These are phyloP conservation scores for Halophytophthora polymorphica DNA, from an alignment of 352 stramenopile species.

Conservation along the genomic window DNA sequence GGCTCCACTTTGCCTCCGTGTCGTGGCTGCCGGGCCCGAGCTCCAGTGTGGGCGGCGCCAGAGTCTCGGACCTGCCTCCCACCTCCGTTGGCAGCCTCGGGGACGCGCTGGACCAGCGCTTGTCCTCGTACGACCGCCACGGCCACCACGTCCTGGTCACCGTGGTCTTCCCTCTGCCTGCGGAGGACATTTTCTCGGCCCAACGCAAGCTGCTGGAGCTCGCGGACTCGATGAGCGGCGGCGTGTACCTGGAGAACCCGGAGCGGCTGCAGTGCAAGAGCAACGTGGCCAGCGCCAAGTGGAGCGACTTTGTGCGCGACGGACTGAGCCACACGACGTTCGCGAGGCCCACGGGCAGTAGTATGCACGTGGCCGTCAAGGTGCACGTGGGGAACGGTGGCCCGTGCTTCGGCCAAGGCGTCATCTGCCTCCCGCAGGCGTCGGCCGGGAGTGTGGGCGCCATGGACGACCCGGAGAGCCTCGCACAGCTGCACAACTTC, in stretches of 20 bases:
- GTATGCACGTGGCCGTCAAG: constrained; percentile 76
- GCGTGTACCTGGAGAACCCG: constrained; percentile 49
- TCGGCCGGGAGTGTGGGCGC: constrained; percentile 12
- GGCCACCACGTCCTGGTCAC: constrained; percentile 50
- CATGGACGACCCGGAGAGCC: constrained; percentile 16
- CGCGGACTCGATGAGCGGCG: constrained; percentile 60
- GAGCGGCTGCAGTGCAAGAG: constrained; percentile 38
- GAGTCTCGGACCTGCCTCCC: constrained; percentile 6
- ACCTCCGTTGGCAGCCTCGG: constrained; percentile 13
- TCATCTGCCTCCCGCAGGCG: constrained; percentile 53
- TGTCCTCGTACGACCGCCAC: constrained; percentile 31
- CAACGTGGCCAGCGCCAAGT: constrained; percentile 48
- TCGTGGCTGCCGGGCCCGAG: constrained; percentile 41
- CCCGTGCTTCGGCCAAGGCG: constrained; percentile 62
- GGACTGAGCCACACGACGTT: constrained; percentile 61
- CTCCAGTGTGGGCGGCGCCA: not conserved
- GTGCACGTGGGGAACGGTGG: constrained; percentile 46
- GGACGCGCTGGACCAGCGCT: constrained; percentile 20
- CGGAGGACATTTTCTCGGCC: constrained; percentile 80
- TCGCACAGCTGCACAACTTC: constrained; percentile 36
- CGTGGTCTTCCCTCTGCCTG: constrained; percentile 75
- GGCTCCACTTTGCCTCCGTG: constrained; percentile 47
- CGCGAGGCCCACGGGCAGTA: constrained; percentile 37
- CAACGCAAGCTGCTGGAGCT: constrained; percentile 82
- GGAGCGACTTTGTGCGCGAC: constrained; percentile 42